Evolutionary conservation across 2,329 filamentous ascomycete species (phyloP), one percentile per base, ranked within the genome.

Genomic region (Berkeleyomyces rouxiae): DNA sequence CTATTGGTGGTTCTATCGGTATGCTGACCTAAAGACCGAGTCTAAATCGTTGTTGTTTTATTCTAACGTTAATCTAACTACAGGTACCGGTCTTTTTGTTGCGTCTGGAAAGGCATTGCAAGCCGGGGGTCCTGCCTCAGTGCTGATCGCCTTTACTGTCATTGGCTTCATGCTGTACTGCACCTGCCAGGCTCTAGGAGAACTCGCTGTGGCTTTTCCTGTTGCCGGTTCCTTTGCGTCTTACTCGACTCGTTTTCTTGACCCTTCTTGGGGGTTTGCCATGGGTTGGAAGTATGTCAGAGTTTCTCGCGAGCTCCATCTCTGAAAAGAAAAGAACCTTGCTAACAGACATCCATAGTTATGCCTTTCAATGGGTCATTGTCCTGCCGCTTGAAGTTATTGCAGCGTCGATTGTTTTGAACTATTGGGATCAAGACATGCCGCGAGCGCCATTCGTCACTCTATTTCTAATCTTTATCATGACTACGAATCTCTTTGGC

Each of bases 211-310:
- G 16, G 75, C 90, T 10, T 96, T 92, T 68, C 92, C 92, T 3
- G 87, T 96, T 33, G 88, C 91, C 31, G 92, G 92, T 63, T 95
- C 90, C 2, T 97, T 96, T 71, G 89, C 90, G 0, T 85, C 90
- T 6, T 96, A 91, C 75, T 93, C 91, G 16, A 96, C 90, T 39
- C 83, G 92, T 16, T 96, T 97, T 69, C 74, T 97, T 16, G 90
- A 96, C 70, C 92, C 91, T 0, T 91, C 91, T 0, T 96, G 90
- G 90, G 90, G 90, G 0, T 95, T 95, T 70, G 88, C 90, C 57
- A 95, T 96, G 88, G 90, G 90, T 13, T 95, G 90, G 90, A 95
- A 95, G 79, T 88, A 72, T 73, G 82, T 78, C 16, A 49, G 9
- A 31, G 9, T 5, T 47, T 23, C 13, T 2, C 23, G 23, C 23